These are phyloP conservation scores for Croton laevigatus DNA, from an alignment of 441 rosid species.

Conservation along the genomic window DNA sequence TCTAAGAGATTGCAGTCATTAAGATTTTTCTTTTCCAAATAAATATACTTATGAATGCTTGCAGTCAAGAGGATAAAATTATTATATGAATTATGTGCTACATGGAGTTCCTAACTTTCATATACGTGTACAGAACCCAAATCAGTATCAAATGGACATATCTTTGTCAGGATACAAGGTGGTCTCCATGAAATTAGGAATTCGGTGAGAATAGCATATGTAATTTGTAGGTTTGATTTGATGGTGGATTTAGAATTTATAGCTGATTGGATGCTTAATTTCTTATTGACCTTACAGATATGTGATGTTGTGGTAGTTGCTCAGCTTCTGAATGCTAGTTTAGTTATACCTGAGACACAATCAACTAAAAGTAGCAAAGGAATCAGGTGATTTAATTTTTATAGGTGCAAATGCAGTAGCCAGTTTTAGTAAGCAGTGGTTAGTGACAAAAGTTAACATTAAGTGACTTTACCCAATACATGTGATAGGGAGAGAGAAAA, in stretches of 20 bases:
- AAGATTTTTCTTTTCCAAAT: background rate
- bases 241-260: background rate
- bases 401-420: background rate
- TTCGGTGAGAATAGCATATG: constrained; percentile 56
- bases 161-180: constrained; percentile 96
- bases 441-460: constrained; percentile 7
- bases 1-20: background rate
- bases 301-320: constrained; percentile 76
- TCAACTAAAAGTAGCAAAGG: constrained; percentile 99
- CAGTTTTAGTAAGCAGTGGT: background rate
- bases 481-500: no score
- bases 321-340: constrained; percentile 88
- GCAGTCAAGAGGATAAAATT: background rate
- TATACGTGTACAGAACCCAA: constrained; percentile 52
- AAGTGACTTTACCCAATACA: no score
- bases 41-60: background rate
- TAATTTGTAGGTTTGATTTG: background rate
- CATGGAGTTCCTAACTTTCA: constrained; percentile 3
- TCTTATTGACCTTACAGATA: constrained; percentile 44
- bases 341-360: constrained; percentile 94
- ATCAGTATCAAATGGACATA: constrained; percentile 56
- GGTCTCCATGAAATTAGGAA: constrained; percentile 98
- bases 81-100: background rate
- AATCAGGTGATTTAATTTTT: constrained; percentile 50
- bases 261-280: constrained; percentile 15